A percentile compares a stretch with the other conserved stretches of the same genome.
Conservation (phyloP, 1,284 basidiomycete genomes). For the Phenoliferia sp. region DNA sequence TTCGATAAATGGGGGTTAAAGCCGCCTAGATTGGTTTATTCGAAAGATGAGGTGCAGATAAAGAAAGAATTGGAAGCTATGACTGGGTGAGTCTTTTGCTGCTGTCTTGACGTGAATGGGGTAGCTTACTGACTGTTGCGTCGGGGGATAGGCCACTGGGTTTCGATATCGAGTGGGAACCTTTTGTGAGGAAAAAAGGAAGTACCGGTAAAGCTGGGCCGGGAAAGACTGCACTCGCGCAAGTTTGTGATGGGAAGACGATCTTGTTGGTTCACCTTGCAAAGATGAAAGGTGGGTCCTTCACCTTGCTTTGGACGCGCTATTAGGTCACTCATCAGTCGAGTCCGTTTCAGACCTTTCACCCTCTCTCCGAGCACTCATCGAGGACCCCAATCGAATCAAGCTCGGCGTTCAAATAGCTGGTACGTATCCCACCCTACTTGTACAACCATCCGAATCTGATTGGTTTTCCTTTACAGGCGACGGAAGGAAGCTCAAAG, state of each 20-base stretch:
- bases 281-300: constrained; percentile 30
- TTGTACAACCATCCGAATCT: no score
- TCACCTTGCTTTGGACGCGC: no score
- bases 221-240: constrained; percentile 42
- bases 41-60: constrained; percentile 12
- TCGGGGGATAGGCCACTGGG: constrained; percentile 9
- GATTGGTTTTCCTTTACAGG: constrained; percentile 11
- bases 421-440: constrained; percentile 23
- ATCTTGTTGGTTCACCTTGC: constrained; percentile 43
- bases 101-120: not conserved
- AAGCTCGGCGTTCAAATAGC: constrained; percentile 44
- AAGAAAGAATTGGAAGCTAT: constrained; percentile 4
- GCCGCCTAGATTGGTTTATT: constrained; percentile 9
- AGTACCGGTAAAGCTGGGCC: no score
- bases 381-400: constrained; percentile 38
- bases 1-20: constrained; percentile 1
- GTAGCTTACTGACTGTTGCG: no score
- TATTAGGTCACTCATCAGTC: not conserved
- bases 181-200: constrained; percentile 16
- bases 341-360: constrained; percentile 32
- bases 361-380: constrained; percentile 35
- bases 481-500: constrained; percentile 42
- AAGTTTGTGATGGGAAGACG: constrained; percentile 42
- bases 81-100: constrained; percentile 11
- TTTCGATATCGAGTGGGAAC: constrained; percentile 30